Base-by-base conservation (phyloP, 139 green algal species). In the Chlorella sorokiniana region DNA sequence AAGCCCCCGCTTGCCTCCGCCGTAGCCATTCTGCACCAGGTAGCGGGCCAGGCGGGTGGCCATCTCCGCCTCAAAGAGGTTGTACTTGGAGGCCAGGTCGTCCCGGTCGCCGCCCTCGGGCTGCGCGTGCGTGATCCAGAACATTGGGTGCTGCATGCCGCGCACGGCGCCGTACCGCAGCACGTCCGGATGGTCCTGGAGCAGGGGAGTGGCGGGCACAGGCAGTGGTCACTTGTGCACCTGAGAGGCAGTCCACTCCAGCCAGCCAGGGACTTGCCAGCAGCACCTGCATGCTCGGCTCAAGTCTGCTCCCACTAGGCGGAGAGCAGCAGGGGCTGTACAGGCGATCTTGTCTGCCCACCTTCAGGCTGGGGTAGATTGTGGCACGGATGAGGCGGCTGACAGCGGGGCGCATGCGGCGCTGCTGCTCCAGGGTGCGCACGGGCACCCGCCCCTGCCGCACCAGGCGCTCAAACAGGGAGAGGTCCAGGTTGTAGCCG, bases 21-120 rank as follows among this genome's bases (percentile, higher is more conserved):
- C 94, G 86, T 98, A 98, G 23, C 96, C 95, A 67, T 95, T 69
- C 81, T 98, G 85, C 27, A 95, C 85, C 93, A 98, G 96, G 86
- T 95, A 95, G 85, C 91, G 88, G 85, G 89, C 97, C 68, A 95
- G 52, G 72, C 81, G 89, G 23, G 95, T 91, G 18, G 95, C 69
- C 56, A 95, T 94, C 76, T 97, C 91, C 2, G 95, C 95, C 90
- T 98, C 95, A 8, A 80, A 93, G 27, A 97, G 86, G 86, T 98
- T 98, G 86, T 97, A 88, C 86, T 94, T 97, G 83, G 96, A 98
- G 90, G 94, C 91, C 25, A 93, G 91, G 29, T 86, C 88, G 4
- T 94, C 93, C 81, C 90, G 85, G 14, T 76, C 88, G 85, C 98
- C 95, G 20, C 91, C 92, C 48, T 85, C 61, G 9, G 92, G 94